phyloP scores from a whole-genome alignment of 192 early-diverging fungal genomes.

The Mortierella hygrophila region DNA sequence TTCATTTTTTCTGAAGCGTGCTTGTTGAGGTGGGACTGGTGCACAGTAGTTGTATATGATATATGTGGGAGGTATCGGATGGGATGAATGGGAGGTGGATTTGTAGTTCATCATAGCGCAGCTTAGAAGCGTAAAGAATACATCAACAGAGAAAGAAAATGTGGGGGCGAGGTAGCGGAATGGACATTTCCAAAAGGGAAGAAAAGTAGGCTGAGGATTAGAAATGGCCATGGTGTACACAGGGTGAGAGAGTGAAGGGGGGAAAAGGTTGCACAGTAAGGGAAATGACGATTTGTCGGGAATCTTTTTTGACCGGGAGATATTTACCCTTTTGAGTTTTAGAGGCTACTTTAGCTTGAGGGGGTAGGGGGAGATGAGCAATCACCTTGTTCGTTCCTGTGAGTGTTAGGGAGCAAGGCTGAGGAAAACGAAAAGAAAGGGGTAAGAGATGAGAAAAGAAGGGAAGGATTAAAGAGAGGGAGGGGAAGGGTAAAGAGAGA shows the following conservation, averaged over 20 bases:
- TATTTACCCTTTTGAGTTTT: background rate
- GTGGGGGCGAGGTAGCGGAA: background rate
- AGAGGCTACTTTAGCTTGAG: background rate
- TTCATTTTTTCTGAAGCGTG: background rate
- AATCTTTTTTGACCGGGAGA: slow-evolving; percentile 1
- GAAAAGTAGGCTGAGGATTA: background rate
- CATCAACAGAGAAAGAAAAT: background rate
- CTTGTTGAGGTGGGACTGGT: background rate
- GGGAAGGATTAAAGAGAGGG: background rate
- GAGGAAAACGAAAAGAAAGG: background rate
- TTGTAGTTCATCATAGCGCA: background rate
- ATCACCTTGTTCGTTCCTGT: background rate
- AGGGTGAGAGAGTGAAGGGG: background rate
- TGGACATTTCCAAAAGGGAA: background rate
- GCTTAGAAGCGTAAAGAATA: background rate
- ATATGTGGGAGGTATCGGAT: background rate
- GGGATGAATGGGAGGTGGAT: too few relatives aligned
- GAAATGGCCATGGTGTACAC: background rate
- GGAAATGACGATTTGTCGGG: background rate
- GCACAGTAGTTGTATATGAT: background rate
- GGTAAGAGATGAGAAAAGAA: background rate
- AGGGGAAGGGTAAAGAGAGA: background rate
- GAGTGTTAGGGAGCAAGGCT: background rate
- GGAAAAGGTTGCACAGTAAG: too few relatives aligned
- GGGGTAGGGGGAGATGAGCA: background rate